Percentiles rank a stretch among this genome's conserved stretches.
Evolutionary conservation across 2,329 filamentous ascomycete genomes (phyloP).

Genomic region (Aquanectria penicillioides): DNA sequence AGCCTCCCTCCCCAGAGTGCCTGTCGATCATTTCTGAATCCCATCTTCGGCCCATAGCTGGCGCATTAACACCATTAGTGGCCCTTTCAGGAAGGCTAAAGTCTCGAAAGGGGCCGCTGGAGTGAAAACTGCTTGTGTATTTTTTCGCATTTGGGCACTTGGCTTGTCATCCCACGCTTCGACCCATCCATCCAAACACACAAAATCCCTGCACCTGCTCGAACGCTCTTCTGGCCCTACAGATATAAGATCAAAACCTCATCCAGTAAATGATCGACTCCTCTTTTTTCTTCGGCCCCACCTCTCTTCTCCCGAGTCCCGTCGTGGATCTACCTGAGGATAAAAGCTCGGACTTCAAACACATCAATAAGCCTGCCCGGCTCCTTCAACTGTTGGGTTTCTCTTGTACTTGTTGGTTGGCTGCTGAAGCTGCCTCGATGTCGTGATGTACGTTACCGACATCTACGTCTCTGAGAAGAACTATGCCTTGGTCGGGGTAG

Average conservation of each 20-base stretch:
- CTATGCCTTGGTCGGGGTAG: not conserved
- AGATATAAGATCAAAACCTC: constrained; percentile 2
- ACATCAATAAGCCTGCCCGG: too few species aligned
- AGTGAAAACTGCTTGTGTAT: too few species aligned
- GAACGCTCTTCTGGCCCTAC: not conserved
- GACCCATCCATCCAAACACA: too few species aligned
- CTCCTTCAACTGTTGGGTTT: too few species aligned
- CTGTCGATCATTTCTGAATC: not conserved
- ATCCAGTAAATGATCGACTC: constrained; percentile 7
- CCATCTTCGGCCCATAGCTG: not conserved
- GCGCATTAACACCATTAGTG: not conserved
- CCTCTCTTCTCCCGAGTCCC: not conserved
- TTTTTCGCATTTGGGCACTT: too few species aligned
- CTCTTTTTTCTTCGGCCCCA: not conserved
- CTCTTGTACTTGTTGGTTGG: too few species aligned
- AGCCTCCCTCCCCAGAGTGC: too few species aligned
- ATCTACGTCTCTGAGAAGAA: constrained; percentile 4
- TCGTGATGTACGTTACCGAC: constrained; percentile 1
- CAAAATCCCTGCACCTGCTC: not conserved
- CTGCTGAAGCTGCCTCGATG: too few species aligned
- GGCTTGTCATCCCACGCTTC: too few species aligned
- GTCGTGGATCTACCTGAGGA: not conserved
- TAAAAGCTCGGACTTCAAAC: not conserved
- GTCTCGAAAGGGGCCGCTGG: too few species aligned
- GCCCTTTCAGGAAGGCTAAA: too few species aligned